Base-by-base conservation (phyloP, 495 filamentous ascomycete species). In the Immersiella caudata region DNA sequence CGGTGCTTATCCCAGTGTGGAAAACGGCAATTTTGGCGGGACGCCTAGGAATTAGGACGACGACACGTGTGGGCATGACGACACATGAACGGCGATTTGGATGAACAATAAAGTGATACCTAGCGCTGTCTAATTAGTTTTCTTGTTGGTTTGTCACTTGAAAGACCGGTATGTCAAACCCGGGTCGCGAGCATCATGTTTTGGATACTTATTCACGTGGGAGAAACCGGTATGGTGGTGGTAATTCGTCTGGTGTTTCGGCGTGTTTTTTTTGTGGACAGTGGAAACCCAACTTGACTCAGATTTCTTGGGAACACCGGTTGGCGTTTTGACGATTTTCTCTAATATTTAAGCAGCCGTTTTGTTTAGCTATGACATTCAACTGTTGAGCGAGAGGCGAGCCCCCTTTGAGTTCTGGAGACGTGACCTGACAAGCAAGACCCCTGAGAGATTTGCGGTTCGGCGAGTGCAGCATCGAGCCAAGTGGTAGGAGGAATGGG, bases 1-100 rank as follows among this genome's bases (percentile, higher is more conserved):
- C 8, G 82, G 81, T 2, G 75, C 78, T 5, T 85, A 85, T 71
- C 81, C 82, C 4, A 81, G 80, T 58, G 82, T 85, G 25, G 85
- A 84, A 68, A 85, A 86, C 69, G 83, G 84, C 9, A 77, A 76
- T 67, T 81, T 75, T 73, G 75, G 74, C 27, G 52, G 24, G 35
- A 21, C 33, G 54, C 63, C 29, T 24, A 52, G 7, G 59, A 12
- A 35, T 29, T 11, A 24, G 14, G 36, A 40, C 3, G 51, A 33
- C 33, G 36, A 8, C 1, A 4, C 1, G 20, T 2, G 36, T 25
- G 16, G 27, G 24, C 1, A 46, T 18, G 40, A 46, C 40, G 40
- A 14, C 4, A 46, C 40, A 18, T 2, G 40, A 18, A 46, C 11
- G 40, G 40, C 40, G 2, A 46, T 46, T 12, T 5, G 40, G 40